Conservation (phyloP, 2,329 filamentous ascomycete genomes). For the Penicillium sp. region DNA sequence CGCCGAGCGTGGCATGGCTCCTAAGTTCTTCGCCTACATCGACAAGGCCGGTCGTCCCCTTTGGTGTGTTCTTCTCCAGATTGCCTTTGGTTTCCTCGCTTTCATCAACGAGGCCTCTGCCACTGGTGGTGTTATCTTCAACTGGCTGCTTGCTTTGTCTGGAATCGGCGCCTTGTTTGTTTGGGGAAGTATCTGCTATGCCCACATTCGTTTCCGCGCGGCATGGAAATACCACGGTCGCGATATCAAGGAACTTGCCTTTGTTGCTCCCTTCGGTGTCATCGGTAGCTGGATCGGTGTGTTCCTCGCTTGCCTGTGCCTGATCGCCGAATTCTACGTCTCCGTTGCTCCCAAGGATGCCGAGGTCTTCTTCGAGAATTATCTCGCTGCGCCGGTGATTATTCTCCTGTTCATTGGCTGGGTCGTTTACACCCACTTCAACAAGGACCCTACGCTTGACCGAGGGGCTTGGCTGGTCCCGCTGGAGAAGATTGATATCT, state of each 20-base stretch:
- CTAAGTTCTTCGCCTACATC: slow-evolving; percentile 45
- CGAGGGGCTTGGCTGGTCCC: slow-evolving; percentile 19
- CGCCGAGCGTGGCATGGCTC: slow-evolving; percentile 46
- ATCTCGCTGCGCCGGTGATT: slow-evolving; percentile 39
- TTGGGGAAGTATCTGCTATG: slow-evolving; percentile 64
- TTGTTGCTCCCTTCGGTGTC: slow-evolving; percentile 59
- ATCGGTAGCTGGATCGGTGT: slow-evolving; percentile 63
- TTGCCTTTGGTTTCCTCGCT: slow-evolving; percentile 41
- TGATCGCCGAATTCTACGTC: slow-evolving; percentile 49
- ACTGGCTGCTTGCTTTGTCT: slow-evolving; percentile 64
- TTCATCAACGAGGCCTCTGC: slow-evolving; percentile 40
- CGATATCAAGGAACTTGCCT: slow-evolving; percentile 64
- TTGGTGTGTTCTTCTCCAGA: slow-evolving; percentile 41
- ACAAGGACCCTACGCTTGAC: slow-evolving; percentile 21
- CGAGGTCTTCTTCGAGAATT: slow-evolving; percentile 46
- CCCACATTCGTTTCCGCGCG: slow-evolving; percentile 66
- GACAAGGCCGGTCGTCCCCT: slow-evolving; percentile 48
- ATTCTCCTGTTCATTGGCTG: slow-evolving; percentile 41
- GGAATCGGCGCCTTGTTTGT: slow-evolving; percentile 63
- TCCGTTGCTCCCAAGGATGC: slow-evolving; percentile 33
- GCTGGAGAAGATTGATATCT: slow-evolving; percentile 21
- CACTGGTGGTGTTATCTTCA: slow-evolving; percentile 54
- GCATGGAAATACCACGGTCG: slow-evolving; percentile 61
- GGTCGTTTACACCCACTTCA: slow-evolving; percentile 14
- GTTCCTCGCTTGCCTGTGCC: slow-evolving; percentile 52